Evolutionary conservation across 371 early-diverging fungal species (phyloP).

Genomic region (Chytridiales sp.): DNA sequence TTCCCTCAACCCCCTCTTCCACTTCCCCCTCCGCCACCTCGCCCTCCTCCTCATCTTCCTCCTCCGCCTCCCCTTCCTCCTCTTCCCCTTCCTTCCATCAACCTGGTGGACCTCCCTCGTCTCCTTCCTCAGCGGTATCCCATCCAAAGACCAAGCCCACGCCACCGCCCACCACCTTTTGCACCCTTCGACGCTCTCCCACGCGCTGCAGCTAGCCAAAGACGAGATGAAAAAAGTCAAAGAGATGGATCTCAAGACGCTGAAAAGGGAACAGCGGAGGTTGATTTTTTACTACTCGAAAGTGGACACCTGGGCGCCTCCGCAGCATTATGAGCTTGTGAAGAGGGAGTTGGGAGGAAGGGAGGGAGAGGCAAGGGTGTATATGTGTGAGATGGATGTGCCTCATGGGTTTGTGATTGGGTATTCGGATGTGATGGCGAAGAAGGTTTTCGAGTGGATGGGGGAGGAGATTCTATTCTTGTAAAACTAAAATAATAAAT

Average conservation of each 20-base stretch:
- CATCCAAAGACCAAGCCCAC: no score
- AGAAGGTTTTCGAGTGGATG: slow-evolving; percentile 23
- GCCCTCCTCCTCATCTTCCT: slow-evolving; percentile 26
- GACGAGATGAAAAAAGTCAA: slow-evolving; percentile 71
- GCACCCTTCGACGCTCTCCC: slow-evolving; percentile 51
- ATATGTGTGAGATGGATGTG: slow-evolving; percentile 63
- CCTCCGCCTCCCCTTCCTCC: slow-evolving; percentile 37
- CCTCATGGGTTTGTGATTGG: slow-evolving; percentile 77
- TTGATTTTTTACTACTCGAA: slow-evolving; percentile 77
- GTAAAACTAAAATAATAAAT: no score
- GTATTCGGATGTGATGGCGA: slow-evolving; percentile 27
- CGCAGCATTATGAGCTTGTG: slow-evolving; percentile 70
- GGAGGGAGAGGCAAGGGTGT: slow-evolving; percentile 46
- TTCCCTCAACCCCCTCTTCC: slow-evolving; percentile 48
- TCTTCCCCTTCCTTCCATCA: not conserved
- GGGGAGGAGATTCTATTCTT: no score
- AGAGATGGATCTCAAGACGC: slow-evolving; percentile 62
- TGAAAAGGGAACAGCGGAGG: slow-evolving; percentile 56
- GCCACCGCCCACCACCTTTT: slow-evolving; percentile 65
- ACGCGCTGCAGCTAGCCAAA: slow-evolving; percentile 65
- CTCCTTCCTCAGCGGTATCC: no score
- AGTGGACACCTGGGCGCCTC: slow-evolving; percentile 76
- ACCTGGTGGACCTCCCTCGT: no score
- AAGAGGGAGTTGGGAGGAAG: slow-evolving; percentile 54
- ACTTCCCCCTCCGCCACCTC: slow-evolving; percentile 19